These are phyloP conservation scores for Santalum album DNA, from an alignment of 164 flowering plant genomes.

Conservation along the genomic window DNA sequence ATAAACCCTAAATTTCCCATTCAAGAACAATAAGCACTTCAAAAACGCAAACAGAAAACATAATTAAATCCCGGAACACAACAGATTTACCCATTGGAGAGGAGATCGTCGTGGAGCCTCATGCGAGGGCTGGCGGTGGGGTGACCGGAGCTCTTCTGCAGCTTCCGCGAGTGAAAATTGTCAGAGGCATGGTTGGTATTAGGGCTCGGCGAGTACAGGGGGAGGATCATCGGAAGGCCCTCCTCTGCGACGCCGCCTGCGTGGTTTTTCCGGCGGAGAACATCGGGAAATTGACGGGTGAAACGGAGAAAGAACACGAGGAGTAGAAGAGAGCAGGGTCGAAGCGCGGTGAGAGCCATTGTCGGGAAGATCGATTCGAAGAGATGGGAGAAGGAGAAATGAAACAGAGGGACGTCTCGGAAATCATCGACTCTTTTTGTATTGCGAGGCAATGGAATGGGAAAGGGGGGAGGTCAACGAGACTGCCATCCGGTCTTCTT, in stretches of 20 bases:
- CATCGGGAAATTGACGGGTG: not conserved
- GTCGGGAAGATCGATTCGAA: too few relatives aligned
- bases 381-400: too few relatives aligned
- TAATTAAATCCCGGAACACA: too few relatives aligned
- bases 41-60: too few relatives aligned
- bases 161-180: not conserved
- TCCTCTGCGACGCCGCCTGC: not conserved
- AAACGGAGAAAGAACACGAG: not conserved
- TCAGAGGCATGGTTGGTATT: constrained; percentile 6
- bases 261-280: not conserved
- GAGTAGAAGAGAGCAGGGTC: not conserved
- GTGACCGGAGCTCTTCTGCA: not conserved
- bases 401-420: too few relatives aligned
- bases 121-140: not conserved
- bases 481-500: too few relatives aligned
- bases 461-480: too few relatives aligned
- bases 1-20: too few relatives aligned
- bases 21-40: too few relatives aligned
- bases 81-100: not conserved
- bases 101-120: constrained; percentile 2
- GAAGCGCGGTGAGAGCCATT: not conserved
- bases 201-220: constrained; percentile 29
- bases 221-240: constrained; percentile 6
- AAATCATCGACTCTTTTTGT: too few relatives aligned
- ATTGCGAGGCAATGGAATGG: too few relatives aligned